These are phyloP conservation scores for Dothideomycetidae sp. DNA, from an alignment of 2,329 filamentous ascomycete species.

Conservation along the genomic window DNA sequence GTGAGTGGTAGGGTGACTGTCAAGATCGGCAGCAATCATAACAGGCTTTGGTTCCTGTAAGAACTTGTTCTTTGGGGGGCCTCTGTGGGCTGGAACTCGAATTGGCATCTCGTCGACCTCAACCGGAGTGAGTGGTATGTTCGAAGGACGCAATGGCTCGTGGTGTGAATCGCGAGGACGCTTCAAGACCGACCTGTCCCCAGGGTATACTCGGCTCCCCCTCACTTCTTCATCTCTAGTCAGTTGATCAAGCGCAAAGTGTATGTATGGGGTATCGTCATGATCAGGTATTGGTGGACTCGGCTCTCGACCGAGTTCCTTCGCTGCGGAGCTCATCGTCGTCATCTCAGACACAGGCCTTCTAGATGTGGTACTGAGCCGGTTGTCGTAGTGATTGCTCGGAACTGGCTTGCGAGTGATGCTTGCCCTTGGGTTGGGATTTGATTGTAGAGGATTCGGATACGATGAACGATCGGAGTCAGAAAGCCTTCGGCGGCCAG, in stretches of 20 bases:
- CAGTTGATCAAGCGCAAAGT: conserved; percentile 77
- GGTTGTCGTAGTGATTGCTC: conserved; percentile 17
- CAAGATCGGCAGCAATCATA: background rate
- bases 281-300: conserved; percentile 54
- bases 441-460: conserved; percentile 10
- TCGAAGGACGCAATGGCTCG: no score
- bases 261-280: conserved; percentile 77
- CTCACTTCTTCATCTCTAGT: conserved; percentile 56
- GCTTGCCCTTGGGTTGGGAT: conserved; percentile 7
- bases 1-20: background rate
- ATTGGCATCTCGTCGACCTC: no score
- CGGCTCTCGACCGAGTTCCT: conserved; percentile 18
- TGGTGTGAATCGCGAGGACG: background rate
- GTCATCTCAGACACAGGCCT: conserved; percentile 1
- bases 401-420: conserved; percentile 23
- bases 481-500: conserved; percentile 18
- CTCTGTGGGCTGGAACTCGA: no score
- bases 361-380: conserved; percentile 1
- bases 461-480: conserved; percentile 7
- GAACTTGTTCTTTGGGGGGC: no score
- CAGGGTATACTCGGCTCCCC: conserved; percentile 39
- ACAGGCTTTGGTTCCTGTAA: background rate
- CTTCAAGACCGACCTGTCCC: conserved; percentile 16
- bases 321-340: conserved; percentile 18
- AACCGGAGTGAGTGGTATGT: no score